A percentile compares a stretch with the other conserved stretches of the same genome.
Evolutionary conservation across 2,329 filamentous ascomycete genomes (phyloP).

Genomic region (Colletotrichum siamense): DNA sequence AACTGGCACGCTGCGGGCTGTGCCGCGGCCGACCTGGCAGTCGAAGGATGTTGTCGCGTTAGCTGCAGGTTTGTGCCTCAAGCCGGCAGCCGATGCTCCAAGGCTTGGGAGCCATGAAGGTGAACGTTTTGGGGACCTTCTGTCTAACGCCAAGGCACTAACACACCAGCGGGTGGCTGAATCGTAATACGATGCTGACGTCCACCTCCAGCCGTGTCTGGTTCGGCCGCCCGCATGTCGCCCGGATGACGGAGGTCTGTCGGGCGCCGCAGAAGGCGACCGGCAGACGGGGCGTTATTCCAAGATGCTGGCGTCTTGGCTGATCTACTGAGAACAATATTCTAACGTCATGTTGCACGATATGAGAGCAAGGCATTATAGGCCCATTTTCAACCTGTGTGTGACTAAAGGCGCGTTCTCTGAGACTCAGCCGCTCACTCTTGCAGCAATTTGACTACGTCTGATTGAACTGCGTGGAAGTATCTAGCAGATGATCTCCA

Average conservation of each 20-base stretch:
- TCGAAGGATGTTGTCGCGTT: background rate
- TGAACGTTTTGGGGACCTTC: background rate
- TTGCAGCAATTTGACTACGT: background rate
- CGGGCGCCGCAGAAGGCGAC: background rate
- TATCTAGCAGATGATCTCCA: background rate
- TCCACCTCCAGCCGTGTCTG: background rate
- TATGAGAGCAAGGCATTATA: background rate
- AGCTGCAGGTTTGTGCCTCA: background rate
- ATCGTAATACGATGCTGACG: background rate
- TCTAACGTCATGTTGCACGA: background rate
- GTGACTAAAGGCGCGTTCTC: background rate
- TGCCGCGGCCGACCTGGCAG: background rate
- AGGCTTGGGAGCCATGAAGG: background rate
- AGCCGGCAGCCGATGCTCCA: background rate
- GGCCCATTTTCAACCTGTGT: background rate
- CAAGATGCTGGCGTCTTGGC: background rate
- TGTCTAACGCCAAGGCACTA: background rate
- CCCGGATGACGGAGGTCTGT: background rate
- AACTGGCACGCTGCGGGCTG: background rate
- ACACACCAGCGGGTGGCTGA: background rate
- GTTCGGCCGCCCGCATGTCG: background rate
- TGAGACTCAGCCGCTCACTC: background rate
- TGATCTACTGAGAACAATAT: background rate
- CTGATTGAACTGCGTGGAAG: background rate
- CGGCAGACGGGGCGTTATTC: background rate